phyloP scores from a whole-genome alignment of 2,329 filamentous ascomycete genomes.

The Knufia petricola region DNA sequence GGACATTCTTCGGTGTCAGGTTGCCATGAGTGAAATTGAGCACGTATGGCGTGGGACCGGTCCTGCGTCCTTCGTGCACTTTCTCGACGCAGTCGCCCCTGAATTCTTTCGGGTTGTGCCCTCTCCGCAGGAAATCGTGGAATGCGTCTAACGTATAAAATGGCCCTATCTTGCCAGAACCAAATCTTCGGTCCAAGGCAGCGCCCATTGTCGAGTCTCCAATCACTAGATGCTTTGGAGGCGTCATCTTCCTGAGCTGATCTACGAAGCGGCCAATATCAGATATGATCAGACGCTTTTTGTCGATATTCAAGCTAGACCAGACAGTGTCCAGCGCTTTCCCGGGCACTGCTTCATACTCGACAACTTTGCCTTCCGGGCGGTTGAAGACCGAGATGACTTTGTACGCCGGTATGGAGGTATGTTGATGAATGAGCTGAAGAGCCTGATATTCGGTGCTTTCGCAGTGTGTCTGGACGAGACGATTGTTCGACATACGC shows the following conservation, averaged over 20 bases:
- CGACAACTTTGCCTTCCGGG: constrained; percentile 21
- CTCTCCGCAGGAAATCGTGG: constrained; percentile 20
- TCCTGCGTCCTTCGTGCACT: constrained; percentile 14
- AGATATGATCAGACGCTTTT: constrained; percentile 20
- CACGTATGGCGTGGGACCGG: constrained; percentile 16
- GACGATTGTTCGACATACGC: constrained; percentile 17
- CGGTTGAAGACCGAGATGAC: constrained; percentile 20
- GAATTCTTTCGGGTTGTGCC: constrained; percentile 18
- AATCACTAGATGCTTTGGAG: constrained; percentile 21
- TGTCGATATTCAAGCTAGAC: constrained; percentile 17
- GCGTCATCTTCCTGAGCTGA: constrained; percentile 22
- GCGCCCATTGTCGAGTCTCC: constrained; percentile 22
- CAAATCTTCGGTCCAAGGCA: constrained; percentile 22
- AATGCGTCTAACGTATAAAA: constrained; percentile 22
- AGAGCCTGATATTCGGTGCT: constrained; percentile 23
- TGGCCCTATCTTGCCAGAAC: constrained; percentile 18
- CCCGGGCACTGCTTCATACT: constrained; percentile 20
- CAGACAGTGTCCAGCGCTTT: constrained; percentile 17
- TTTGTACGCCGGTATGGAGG: constrained; percentile 20
- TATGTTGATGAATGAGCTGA: constrained; percentile 20
- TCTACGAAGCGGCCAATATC: constrained; percentile 22
- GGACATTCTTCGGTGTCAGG: constrained; percentile 25
- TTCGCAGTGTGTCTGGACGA: constrained; percentile 21
- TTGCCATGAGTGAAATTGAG: constrained; percentile 26
- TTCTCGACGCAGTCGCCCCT: constrained; percentile 17